These are phyloP conservation scores for Silene coronaria DNA, from an alignment of 179 eudicot species.

Conservation along the genomic window DNA sequence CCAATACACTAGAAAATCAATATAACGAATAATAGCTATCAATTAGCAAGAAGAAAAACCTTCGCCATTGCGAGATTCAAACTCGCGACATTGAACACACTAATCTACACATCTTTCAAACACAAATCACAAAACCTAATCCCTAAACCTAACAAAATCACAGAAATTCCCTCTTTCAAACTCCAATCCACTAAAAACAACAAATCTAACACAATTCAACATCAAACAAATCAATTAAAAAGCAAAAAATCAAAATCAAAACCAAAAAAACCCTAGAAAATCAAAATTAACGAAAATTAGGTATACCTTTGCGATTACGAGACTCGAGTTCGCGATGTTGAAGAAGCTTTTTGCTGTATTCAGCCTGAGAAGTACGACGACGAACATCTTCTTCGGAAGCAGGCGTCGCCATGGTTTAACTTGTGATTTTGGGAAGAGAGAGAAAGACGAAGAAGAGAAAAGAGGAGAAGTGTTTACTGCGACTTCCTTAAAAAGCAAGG, in stretches of 20 bases:
- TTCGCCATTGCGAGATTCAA: conserved; percentile 68
- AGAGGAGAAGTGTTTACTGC: background rate
- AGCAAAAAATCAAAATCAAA: background rate
- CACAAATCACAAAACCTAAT: background rate
- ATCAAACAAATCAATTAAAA: background rate
- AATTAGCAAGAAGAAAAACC: conserved; percentile 30
- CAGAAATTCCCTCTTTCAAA: background rate
- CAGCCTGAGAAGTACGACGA: conserved; percentile 59
- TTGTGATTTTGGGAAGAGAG: conserved; percentile 1
- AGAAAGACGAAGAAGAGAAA: background rate
- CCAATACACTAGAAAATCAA: background rate
- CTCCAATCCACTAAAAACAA: background rate
- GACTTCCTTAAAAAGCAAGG: conserved; percentile 16
- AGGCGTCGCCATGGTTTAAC: conserved; percentile 13
- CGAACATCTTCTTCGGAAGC: conserved; percentile 51
- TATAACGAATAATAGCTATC: background rate
- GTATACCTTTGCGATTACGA: conserved; percentile 69
- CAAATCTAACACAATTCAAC: background rate
- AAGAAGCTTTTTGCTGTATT: conserved; percentile 79
- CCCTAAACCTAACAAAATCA: background rate
- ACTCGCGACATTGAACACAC: conserved; percentile 76
- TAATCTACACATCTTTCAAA: conserved; percentile 19
- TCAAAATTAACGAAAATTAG: background rate
- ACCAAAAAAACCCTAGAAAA: background rate
- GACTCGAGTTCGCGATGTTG: conserved; percentile 82